Base-by-base conservation (phyloP, 2,329 filamentous ascomycete species). In the Aureobasidium sp. region DNA sequence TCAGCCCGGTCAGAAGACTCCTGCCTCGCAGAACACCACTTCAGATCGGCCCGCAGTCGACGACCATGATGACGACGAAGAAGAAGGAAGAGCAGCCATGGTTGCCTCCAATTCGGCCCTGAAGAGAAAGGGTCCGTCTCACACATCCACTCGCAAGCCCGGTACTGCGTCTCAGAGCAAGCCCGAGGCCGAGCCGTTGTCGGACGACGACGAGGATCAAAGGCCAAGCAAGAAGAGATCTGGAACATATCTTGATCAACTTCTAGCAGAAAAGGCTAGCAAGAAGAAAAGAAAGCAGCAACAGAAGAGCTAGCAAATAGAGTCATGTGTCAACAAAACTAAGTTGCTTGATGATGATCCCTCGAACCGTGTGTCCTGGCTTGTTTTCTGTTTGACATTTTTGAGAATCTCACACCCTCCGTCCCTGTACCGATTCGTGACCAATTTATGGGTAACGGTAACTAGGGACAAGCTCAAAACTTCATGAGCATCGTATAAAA, bases 241-340 rank as follows among this genome's bases (percentile, higher is more conserved):
- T 1, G 73, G 69, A 15, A 83, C 76, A 63, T 84, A 81, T 66
- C 72, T 85, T 29, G 83, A 85, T 68, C 80, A 84, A 65, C 69
- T 85, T 15, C 70, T 80, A 1, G 73, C 72, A 3, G 72, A 78
- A 62, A 76, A 77, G 39, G 76, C 77, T 8, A 80, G 77, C 65
- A 83, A 83, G 72, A 79, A 79, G 68, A 78, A 76, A 66, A 77
- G 76, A 68, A 75, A 74, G 64, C 47, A 62, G 44, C 47, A 50
- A 21, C 29, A 48, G n/a, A 61, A 50, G 25, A 29, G 36, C 36
- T 55, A 47, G 50, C 9, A 4, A 7, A 30, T 15, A 42, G 3
- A 30, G 3, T 30, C 3, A 10, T n/a, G 6, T 30, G 45, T 3
- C n/a, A 15, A 48, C 4, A 44, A 27, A 16, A 29, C 0, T 11